A percentile compares a stretch with the other conserved stretches of the same genome.
Conservation (phyloP, 2,329 filamentous ascomycete species). For the Neonectria hederae region DNA sequence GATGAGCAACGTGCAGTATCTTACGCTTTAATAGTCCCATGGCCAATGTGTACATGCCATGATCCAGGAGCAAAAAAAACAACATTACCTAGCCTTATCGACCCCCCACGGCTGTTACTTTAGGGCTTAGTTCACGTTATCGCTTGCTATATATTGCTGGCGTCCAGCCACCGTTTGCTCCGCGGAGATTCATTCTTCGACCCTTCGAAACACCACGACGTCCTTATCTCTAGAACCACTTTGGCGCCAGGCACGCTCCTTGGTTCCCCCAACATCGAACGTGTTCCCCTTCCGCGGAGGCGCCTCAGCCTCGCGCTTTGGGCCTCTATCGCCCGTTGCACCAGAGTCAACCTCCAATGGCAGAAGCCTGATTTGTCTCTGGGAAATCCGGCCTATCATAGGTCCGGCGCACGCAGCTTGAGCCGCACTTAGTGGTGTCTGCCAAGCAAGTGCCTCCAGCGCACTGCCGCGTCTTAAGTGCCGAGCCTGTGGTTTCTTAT, state of each 20-base stretch:
- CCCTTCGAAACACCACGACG: conserved; percentile 29
- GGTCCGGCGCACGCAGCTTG: conserved; percentile 29
- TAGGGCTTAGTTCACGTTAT: conserved; percentile 22
- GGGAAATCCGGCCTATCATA: conserved; percentile 36
- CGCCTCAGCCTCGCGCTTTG: conserved; percentile 30
- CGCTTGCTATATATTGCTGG: conserved; percentile 35
- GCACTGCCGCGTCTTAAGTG: conserved; percentile 27
- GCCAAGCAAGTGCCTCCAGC: conserved; percentile 26
- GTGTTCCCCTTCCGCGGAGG: conserved; percentile 19
- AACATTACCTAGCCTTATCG: conserved; percentile 30
- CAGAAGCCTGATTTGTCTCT: conserved; percentile 31
- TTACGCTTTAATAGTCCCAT: background rate
- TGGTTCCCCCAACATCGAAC: conserved; percentile 20
- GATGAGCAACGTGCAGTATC: background rate
- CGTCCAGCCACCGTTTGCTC: conserved; percentile 33
- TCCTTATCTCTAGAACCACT: conserved; percentile 36
- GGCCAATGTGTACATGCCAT: background rate
- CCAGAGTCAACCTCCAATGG: conserved; percentile 32
- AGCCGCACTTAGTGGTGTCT: conserved; percentile 37
- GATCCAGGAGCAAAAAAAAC: conserved; percentile 3
- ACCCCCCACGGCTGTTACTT: conserved; percentile 14
- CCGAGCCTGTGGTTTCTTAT: conserved; percentile 34
- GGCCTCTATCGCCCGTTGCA: conserved; percentile 30
- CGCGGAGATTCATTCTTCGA: conserved; percentile 41
- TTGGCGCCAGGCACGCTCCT: conserved; percentile 20